A percentile compares a stretch with the other conserved stretches of the same genome.
These are phyloP conservation scores for Saturnispora galanensis DNA, from an alignment of 805 yeast genomes.

Conservation along the genomic window DNA sequence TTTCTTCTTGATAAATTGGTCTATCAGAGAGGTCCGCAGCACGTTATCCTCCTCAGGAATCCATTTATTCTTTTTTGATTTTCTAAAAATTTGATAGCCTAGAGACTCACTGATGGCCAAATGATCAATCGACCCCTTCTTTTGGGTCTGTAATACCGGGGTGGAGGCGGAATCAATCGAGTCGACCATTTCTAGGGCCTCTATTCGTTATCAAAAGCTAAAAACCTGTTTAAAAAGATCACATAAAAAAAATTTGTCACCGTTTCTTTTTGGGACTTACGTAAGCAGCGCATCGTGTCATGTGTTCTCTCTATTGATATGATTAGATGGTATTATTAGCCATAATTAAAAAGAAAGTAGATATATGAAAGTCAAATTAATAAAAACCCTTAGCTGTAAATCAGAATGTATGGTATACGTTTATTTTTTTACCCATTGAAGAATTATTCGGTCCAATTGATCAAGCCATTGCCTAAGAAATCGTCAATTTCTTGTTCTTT, in stretches of 20 bases:
- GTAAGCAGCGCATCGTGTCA: too few species aligned
- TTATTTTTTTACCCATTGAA: too few species aligned
- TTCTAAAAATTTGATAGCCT: slow-evolving; percentile 65
- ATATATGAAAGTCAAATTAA: not conserved
- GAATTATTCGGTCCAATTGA: slow-evolving; percentile 1
- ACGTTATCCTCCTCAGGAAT: slow-evolving; percentile 57
- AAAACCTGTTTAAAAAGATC: not conserved
- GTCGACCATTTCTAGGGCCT: not conserved
- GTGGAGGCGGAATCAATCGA: not conserved
- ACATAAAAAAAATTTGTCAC: not conserved
- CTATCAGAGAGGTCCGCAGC: slow-evolving; percentile 35
- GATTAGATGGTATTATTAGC: too few species aligned
- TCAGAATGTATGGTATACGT: too few species aligned
- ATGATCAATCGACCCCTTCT: slow-evolving; percentile 33
- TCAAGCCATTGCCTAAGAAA: not conserved
- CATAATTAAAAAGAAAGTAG: not conserved
- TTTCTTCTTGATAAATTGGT: slow-evolving; percentile 19
- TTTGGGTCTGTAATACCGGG: slow-evolving; percentile 9
- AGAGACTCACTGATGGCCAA: slow-evolving; percentile 56
- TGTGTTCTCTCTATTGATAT: too few species aligned
- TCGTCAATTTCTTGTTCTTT: not conserved
- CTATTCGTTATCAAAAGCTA: not conserved
- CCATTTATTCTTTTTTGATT: slow-evolving; percentile 63
- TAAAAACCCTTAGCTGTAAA: too few species aligned
- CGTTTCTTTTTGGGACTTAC: not conserved